Percentiles rank a stretch among this genome's conserved stretches.
Evolutionary conservation across 345 rosid species (phyloP).

Genomic region (Excoecaria agallocha): DNA sequence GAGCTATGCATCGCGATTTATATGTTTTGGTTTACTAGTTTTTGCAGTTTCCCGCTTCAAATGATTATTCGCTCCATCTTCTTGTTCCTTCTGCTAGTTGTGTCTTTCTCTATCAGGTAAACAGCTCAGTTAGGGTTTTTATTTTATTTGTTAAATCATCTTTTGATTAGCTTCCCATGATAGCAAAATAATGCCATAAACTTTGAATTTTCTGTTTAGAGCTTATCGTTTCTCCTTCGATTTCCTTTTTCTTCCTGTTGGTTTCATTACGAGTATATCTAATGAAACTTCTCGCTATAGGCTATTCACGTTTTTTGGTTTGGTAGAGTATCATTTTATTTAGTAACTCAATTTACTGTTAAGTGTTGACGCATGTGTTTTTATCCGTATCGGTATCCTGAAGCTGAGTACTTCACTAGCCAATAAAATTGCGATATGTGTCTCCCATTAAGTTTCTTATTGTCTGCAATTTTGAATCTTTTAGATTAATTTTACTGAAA

Average conservation of each 20-base stretch:
- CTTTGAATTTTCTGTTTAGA: no score
- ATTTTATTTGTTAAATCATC: not conserved
- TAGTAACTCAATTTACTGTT: no score
- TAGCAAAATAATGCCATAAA: not conserved
- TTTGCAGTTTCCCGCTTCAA: not conserved
- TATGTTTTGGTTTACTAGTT: not conserved
- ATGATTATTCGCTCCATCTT: slow-evolving; percentile 16
- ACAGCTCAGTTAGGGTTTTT: not conserved
- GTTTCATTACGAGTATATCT: no score
- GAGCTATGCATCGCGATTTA: not conserved
- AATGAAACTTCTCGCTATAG: no score
- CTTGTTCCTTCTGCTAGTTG: slow-evolving; percentile 12
- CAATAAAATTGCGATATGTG: not conserved
- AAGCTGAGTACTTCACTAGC: not conserved
- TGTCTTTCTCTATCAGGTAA: slow-evolving; percentile 18
- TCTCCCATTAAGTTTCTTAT: no score
- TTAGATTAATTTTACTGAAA: not conserved
- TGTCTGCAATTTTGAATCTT: not conserved
- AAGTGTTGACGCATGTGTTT: no score
- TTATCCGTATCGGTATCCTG: no score
- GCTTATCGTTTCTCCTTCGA: no score
- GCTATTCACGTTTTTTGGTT: no score
- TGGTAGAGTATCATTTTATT: no score
- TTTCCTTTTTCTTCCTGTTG: no score
- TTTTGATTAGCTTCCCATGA: no score